These are phyloP conservation scores for Xylaria sp. DNA, from an alignment of 2,329 filamentous ascomycete species.

Conservation along the genomic window DNA sequence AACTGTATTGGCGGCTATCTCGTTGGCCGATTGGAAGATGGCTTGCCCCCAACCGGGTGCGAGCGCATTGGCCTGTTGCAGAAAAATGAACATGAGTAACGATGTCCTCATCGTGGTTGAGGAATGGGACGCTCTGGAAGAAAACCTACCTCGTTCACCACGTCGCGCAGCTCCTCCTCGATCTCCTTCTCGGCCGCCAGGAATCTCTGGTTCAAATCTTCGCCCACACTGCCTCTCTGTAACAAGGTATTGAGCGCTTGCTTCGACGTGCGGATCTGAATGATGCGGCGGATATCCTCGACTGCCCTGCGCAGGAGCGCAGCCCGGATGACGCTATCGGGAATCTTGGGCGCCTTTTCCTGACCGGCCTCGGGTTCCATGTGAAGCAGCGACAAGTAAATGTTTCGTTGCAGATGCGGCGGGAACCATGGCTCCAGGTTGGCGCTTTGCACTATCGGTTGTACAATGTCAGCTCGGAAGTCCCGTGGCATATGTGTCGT, in stretches of 20 bases:
- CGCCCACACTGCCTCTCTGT: constrained; percentile 91
- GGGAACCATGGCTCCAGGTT: constrained; percentile 95
- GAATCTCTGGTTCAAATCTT: constrained; percentile 95
- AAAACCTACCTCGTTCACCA: constrained; percentile 82
- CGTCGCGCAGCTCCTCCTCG: constrained; percentile 93
- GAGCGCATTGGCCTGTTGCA: constrained; percentile 85
- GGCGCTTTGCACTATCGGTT: constrained; percentile 72
- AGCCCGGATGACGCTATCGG: constrained; percentile 86
- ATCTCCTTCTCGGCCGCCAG: constrained; percentile 94
- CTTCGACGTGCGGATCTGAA: constrained; percentile 89
- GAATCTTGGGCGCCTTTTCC: constrained; percentile 75
- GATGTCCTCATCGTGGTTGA: background rate
- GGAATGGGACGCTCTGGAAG: background rate
- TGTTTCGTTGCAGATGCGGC: constrained; percentile 87
- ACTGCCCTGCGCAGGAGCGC: constrained; percentile 88
- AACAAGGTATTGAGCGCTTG: constrained; percentile 84
- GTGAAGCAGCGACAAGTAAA: constrained; percentile 93
- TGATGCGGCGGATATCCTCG: constrained; percentile 91
- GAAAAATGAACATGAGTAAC: constrained; percentile 13
- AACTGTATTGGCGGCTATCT: constrained; percentile 86
- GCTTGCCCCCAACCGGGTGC: constrained; percentile 88
- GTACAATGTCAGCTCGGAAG: constrained; percentile 1
- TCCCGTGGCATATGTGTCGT: background rate
- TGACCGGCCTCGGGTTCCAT: constrained; percentile 70
- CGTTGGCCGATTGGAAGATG: constrained; percentile 97